Conservation (phyloP, 2,329 filamentous ascomycete species). For the Colletotrichum karsti region DNA sequence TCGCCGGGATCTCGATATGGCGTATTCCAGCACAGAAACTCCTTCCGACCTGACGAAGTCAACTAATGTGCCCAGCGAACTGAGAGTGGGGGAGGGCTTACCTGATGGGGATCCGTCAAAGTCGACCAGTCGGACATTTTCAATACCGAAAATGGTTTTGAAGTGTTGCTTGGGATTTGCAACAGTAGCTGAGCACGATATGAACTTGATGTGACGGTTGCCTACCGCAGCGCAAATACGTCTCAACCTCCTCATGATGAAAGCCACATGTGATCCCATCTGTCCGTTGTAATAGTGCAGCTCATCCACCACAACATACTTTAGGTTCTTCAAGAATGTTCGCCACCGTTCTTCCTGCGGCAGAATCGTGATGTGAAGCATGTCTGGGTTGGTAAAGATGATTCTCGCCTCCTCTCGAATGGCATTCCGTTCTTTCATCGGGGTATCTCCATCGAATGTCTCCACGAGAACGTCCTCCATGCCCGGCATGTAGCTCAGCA, state of each 20-base stretch:
- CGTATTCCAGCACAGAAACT: constrained; percentile 98
- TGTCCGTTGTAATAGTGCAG: constrained; percentile 96
- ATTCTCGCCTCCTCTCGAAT: constrained; percentile 91
- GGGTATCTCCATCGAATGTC: constrained; percentile 95
- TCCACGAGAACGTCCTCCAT: constrained; percentile 83
- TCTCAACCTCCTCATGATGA: constrained; percentile 90
- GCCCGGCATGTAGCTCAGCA: constrained; percentile 82
- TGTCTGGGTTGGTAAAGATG: constrained; percentile 98
- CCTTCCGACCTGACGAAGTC: constrained; percentile 72
- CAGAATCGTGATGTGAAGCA: constrained; percentile 93
- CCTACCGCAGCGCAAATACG: constrained; percentile 91
- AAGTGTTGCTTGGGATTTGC: constrained; percentile 94
- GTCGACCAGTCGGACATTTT: constrained; percentile 82
- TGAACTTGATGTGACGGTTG: constrained; percentile 85
- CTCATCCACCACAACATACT: constrained; percentile 91
- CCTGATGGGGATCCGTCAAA: constrained; percentile 89
- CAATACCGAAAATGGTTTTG: constrained; percentile 89
- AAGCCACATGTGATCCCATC: constrained; percentile 91
- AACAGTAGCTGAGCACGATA: constrained; percentile 96
- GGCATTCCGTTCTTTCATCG: constrained; percentile 77
- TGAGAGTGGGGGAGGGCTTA: background rate
- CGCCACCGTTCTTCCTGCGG: constrained; percentile 93
- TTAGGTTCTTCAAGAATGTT: constrained; percentile 85
- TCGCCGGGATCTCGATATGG: constrained; percentile 91
- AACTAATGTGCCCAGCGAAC: background rate